A percentile compares a stretch with the other conserved stretches of the same genome.
These are phyloP conservation scores for Hirsutella rhossiliensis DNA, from an alignment of 2,329 filamentous ascomycete genomes.

Conservation along the genomic window DNA sequence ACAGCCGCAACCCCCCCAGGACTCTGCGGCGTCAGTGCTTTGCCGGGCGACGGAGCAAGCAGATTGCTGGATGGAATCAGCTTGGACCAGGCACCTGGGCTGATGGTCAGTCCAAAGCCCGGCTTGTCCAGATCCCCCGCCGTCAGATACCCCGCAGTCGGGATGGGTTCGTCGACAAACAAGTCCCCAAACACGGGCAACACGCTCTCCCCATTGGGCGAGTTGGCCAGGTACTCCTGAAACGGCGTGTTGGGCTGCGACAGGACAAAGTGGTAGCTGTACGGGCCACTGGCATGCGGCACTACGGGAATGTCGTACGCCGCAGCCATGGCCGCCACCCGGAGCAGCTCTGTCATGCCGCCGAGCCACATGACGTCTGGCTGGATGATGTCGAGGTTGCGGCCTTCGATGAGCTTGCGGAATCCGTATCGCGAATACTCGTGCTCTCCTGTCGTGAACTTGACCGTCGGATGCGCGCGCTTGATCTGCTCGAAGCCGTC, in stretches of 20 bases:
- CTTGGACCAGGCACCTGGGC: constrained; percentile 57
- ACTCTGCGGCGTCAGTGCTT: constrained; percentile 19
- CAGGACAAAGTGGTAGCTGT: constrained; percentile 93
- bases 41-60: constrained; percentile 52
- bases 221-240: constrained; percentile 93
- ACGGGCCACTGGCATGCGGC: constrained; percentile 86
- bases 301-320: constrained; percentile 93
- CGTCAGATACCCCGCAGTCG: constrained; percentile 69
- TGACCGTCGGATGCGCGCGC: constrained; percentile 76
- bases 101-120: constrained; percentile 80
- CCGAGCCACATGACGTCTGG: constrained; percentile 98
- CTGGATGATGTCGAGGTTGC: constrained; percentile 88
- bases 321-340: constrained; percentile 76
- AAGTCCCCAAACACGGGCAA: constrained; percentile 86
- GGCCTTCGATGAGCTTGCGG: constrained; percentile 83
- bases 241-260: constrained; percentile 89
- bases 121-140: constrained; percentile 74
- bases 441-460: constrained; percentile 94
- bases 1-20: neutral
- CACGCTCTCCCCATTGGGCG: constrained; percentile 79
- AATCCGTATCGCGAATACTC: constrained; percentile 93
- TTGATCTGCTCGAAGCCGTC: constrained; percentile 87
- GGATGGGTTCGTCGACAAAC: constrained; percentile 84
- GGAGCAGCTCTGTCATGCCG: constrained; percentile 82
- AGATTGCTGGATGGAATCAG: constrained; percentile 66